Conservation (phyloP, 345 rosid genomes). For the Erysimum cheiranthoides region DNA sequence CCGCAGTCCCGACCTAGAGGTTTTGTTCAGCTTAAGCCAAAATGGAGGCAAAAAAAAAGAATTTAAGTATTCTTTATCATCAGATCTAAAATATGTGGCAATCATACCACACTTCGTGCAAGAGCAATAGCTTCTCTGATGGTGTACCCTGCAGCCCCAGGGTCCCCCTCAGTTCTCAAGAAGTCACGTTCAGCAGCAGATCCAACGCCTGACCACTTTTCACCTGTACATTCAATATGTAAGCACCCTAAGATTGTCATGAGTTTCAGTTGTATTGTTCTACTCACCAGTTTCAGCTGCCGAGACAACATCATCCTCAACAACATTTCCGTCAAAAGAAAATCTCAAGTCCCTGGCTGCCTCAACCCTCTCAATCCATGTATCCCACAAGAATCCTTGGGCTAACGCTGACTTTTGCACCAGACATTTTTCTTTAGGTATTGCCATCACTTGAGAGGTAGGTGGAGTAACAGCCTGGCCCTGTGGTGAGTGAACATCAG, state of each 20-base stretch:
- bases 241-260: slow-evolving; percentile 29
- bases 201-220: slow-evolving; percentile 45
- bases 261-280: slow-evolving; percentile 18
- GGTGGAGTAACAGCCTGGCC: slow-evolving; percentile 38
- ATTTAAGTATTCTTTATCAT: slow-evolving; percentile 11
- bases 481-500: slow-evolving; percentile 44
- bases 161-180: slow-evolving; percentile 91
- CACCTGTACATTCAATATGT: slow-evolving; percentile 52
- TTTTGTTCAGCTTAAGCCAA: slow-evolving; percentile 29
- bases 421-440: slow-evolving; percentile 36
- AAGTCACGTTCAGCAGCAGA: slow-evolving; percentile 74
- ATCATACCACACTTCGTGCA: slow-evolving; percentile 81
- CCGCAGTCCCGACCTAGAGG: background rate
- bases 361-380: slow-evolving; percentile 91
- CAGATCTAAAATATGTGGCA: slow-evolving; percentile 28
- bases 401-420: slow-evolving; percentile 44
- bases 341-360: slow-evolving; percentile 72
- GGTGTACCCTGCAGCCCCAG: slow-evolving; percentile 87
- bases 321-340: slow-evolving; percentile 73
- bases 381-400: slow-evolving; percentile 62
- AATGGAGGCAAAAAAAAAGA: background rate
- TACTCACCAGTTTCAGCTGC: slow-evolving; percentile 55
- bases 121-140: slow-evolving; percentile 84
- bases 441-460: slow-evolving; percentile 43
- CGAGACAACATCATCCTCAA: slow-evolving; percentile 49